These are phyloP conservation scores for Sarocladium brachiariae DNA, from an alignment of 2,329 filamentous ascomycete genomes.

Conservation along the genomic window DNA sequence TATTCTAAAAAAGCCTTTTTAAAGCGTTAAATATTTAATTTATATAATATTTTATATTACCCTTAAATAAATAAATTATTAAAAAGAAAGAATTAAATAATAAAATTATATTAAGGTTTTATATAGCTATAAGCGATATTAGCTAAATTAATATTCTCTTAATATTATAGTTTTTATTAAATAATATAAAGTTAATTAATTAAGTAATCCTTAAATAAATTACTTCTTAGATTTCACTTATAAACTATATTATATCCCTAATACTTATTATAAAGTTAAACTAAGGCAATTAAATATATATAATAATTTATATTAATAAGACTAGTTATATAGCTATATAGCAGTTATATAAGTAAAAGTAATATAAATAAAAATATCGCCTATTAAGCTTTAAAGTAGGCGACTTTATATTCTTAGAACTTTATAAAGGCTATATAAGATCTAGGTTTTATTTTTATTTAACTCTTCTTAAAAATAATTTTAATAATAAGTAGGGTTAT, in stretches of 20 bases:
- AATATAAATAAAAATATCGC: not conserved
- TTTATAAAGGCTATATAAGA: not conserved
- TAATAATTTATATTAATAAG: not conserved
- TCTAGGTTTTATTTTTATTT: not conserved
- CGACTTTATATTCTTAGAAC: not conserved
- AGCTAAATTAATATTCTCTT: not conserved
- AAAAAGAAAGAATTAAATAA: not conserved
- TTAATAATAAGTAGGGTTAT: not conserved
- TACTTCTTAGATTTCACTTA: not conserved
- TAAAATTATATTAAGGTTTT: not conserved
- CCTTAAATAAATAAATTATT: not conserved
- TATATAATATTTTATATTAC: not conserved
- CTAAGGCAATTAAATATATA: not conserved
- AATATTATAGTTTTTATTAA: not conserved
- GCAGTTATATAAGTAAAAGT: not conserved
- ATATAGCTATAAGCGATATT: not conserved
- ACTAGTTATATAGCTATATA: not conserved
- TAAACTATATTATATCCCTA: not conserved
- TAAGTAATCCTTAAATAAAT: not conserved
- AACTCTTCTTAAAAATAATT: not conserved
- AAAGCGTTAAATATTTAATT: not conserved
- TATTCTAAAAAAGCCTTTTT: not conserved
- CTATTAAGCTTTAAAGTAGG: not conserved
- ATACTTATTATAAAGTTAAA: not conserved
- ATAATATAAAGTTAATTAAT: not conserved